A percentile compares a stretch with the other conserved stretches of the same genome.
Conservation (phyloP, 1,284 basidiomycete genomes). For the Ganoderma leucocontextum region DNA sequence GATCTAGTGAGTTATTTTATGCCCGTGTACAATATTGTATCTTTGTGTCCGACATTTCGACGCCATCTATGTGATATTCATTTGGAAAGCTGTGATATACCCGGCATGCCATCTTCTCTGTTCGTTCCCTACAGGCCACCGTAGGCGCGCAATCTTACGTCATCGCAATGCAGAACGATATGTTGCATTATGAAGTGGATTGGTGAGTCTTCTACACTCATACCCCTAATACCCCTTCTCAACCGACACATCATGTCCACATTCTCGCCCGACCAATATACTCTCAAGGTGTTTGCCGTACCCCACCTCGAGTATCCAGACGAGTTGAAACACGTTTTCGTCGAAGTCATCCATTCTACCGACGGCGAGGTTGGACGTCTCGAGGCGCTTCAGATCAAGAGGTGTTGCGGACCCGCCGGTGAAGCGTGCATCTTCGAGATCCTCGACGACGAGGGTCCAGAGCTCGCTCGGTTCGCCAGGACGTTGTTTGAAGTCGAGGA, state of each 20-base stretch:
- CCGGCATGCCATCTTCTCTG: too few species aligned
- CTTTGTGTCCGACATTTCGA: too few species aligned
- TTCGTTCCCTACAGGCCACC: too few species aligned
- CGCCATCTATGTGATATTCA: too few species aligned
- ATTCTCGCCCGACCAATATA: conserved; percentile 1
- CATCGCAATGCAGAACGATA: background rate
- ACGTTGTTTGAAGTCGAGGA: conserved; percentile 19
- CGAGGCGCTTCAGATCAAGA: conserved; percentile 21
- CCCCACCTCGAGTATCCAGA: conserved; percentile 17
- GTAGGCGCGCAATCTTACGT: background rate
- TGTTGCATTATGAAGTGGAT: background rate
- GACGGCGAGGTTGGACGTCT: conserved; percentile 17
- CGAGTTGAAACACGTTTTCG: conserved; percentile 11
- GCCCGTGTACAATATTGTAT: background rate
- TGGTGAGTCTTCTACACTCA: background rate
- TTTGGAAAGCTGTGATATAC: too few species aligned
- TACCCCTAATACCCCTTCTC: background rate
- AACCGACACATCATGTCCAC: background rate
- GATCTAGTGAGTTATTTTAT: conserved; percentile 1
- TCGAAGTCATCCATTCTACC: conserved; percentile 14
- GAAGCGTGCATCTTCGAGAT: conserved; percentile 32
- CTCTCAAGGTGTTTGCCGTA: background rate
- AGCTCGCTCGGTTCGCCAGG: conserved; percentile 41
- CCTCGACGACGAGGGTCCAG: conserved; percentile 42
- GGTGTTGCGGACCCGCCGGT: conserved; percentile 5